Evolutionary conservation across 176 grass and related monocot species (phyloP), one percentile per base, ranked within the genome.

Genomic region (Urochloa ruziziensis): DNA sequence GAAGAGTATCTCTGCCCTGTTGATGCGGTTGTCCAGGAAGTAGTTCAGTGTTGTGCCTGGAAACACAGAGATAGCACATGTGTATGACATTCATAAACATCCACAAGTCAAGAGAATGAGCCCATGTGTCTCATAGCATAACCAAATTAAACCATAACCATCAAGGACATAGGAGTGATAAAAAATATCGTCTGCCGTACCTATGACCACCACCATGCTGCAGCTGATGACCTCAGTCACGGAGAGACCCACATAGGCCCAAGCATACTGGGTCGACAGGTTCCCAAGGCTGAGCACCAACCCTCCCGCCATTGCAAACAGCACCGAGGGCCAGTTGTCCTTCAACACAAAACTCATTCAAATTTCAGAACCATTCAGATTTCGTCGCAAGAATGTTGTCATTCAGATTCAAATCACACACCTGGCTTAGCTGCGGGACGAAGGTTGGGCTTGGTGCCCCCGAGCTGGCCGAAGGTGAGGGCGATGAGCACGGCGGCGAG

Each of bases 21-120:
- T 95, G 82, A 95, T 93, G 21, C 88, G 88, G 62, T 89, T 77
- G 49, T 90, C 88, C 24, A 96, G 83, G 79, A 93, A 96, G 75
- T 92, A 92, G 59, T 95, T 95, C 48, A 95, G 24, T 6, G 90
- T 96, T n/a, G 93, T 92, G 24, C 93, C 93, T 96, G 90, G 0
- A 54, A 54, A 54, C 18, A 54, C 18, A 14, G 16, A 63, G 92
- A 92, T 37, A 80, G 54, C 48, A 14, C 25, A 79, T 24, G 28
- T n/a, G 2, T 2, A 44, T 12, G 40, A 43, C 11, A 39, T 39
- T 39, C 2, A 39, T 39, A 3, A 39, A 39, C 37, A 39, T 39
- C 37, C 37, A 39, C 10, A 43, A 6, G 2, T 37, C 36, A 37
- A 37, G 36, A 37, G 6, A 37, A 42, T 36, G 27, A n/a, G n/a